phyloP scores from a whole-genome alignment of 2,329 filamentous ascomycete species.

The Exophiala aquamarina region DNA sequence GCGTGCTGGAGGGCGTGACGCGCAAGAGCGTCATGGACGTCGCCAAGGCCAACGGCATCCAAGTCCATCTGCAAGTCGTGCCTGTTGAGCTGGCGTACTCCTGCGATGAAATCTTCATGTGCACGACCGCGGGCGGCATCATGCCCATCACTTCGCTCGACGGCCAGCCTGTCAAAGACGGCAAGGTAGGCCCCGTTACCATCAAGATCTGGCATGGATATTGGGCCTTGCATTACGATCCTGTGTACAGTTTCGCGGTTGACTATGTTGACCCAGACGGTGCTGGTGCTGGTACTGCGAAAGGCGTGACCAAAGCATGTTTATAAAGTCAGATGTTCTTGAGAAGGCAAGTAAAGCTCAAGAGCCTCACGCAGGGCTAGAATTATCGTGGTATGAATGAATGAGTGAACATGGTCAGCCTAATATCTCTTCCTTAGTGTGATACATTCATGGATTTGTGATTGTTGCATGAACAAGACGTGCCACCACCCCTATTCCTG shows the following conservation, averaged over 20 bases:
- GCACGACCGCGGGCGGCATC: constrained; percentile 53
- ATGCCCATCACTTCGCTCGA: constrained; percentile 54
- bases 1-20: constrained; percentile 51
- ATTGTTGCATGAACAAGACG: no score
- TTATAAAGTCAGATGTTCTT: no score
- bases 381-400: no score
- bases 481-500: no score
- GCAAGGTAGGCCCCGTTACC: constrained; percentile 46
- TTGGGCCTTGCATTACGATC: constrained; percentile 50
- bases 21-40: constrained; percentile 50
- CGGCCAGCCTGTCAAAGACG: constrained; percentile 41
- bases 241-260: constrained; percentile 34
- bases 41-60: constrained; percentile 34
- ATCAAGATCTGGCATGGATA: constrained; percentile 53
- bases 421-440: no score
- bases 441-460: no score
- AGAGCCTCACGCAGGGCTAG: no score
- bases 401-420: no score
- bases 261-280: constrained; percentile 12
- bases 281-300: no score
- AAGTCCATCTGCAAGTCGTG: constrained; percentile 42
- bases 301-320: no score
- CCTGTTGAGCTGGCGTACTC: constrained; percentile 44
- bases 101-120: constrained; percentile 54
- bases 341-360: no score